Evolutionary conservation across 768 basidiomycete species (phyloP), one percentile per base, ranked within the genome.

Genomic region (Zangia roseola): DNA sequence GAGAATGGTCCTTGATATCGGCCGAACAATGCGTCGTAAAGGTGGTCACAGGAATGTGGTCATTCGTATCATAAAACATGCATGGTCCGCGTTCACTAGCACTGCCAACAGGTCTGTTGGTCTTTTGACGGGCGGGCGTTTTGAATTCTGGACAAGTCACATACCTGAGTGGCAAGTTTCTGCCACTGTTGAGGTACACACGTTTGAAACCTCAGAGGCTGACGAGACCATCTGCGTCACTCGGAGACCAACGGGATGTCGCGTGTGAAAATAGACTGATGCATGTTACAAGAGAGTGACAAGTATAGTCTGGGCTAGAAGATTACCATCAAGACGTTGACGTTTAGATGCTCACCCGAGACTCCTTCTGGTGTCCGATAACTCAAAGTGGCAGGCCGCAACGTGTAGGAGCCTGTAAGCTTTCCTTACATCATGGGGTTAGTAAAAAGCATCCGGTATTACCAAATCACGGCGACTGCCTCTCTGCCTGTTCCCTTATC

Each of bases 401-500:
- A 20, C 14, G 21, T 38, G 20, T 25, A 17, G 14, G 10, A 6
- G 14, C 48, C 31, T 37, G 17, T 20, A n/a, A 25, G 47, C 21
- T 26, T 5, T n/a, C 31, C 54, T 35, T 51, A 53, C 40, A 49
- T 42, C 44, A 37, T 43, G 38, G 38, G 8, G 37, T 30, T 33
- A 45, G 41, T 31, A 50, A 20, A 50, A 20, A 31, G 12, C 30
- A 25, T 2, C 24, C 16, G 10, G 23, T 9, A 25, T 49, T 23
- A 47, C 31, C 44, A 33, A 35, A 26, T 41, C 20, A 39, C n/a
- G 14, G 20, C 23, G 7, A 31, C 49, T 56, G 51, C 28, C 48
- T 46, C 31, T 26, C 45, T n/a, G 47, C 54, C 37, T 61, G 54
- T 38, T 59, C 67, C 49, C 55, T 55, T 17, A 69, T 46, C 31